Base-by-base conservation (phyloP, 1,284 basidiomycete species). In the Termitomyces sp. region DNA sequence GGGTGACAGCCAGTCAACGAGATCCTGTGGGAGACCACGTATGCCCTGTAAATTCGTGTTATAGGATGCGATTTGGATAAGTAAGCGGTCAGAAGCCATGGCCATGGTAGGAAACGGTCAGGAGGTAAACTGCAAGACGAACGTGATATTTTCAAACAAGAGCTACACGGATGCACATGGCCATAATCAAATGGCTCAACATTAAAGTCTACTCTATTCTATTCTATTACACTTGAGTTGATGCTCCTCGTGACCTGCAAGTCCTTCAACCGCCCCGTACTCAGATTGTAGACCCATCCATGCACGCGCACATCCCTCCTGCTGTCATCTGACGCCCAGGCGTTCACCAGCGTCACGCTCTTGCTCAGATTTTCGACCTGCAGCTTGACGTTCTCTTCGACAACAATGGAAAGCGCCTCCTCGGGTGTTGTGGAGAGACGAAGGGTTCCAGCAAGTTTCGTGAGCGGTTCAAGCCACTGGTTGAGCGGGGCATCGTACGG, bases 211-310 rank as follows among this genome's bases (percentile, higher is more conserved):
- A 24, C 2, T 24, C 21, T 24, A 24, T 24, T 5, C 21, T 24
- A 24, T 24, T 24, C 21, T 24, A 46, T 11, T 31, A 31, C 16
- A 39, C 10, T 54, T 26, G 18, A 38, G 53, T 30, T 18, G 74
- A 47, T 10, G 46, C 72, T 5, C 77, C 78, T 38, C 66, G 77
- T 73, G 46, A 90, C 67, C 18, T 75, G 77, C 53, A 95, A 71
- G 63, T 95, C 91, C 60, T 74, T 74, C 68, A 95, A 69, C 49
- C 72, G 72, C 8, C 92, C 93, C 9, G 75, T 79, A 48, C 74
- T 79, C 53, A 94, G 68, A 50, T 91, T 83, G 67, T 91, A 94
- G 37, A 94, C 80, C 87, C 88, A 92, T 2, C 92, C 92, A 63
- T 95, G 91, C 8, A 94, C 81, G 67, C 73, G 79, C 37, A 93